Conservation (phyloP, 1,139 yeast genomes). For the Geotrichum candidum region DNA sequence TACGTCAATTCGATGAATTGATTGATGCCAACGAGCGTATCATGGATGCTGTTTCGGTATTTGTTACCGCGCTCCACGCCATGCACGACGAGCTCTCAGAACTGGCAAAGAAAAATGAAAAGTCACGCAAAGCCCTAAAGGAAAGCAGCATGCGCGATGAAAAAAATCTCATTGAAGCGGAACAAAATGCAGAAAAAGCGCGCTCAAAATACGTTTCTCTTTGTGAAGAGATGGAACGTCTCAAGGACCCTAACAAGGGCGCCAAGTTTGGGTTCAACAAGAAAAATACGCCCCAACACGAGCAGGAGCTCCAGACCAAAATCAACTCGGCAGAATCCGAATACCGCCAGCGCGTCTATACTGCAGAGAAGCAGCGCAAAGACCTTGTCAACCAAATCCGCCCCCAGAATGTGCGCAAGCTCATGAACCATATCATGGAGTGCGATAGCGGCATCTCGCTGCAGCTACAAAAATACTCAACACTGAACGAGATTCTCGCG, state of each 20-base stretch:
- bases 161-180: constrained; percentile 76
- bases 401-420: constrained; percentile 66
- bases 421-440: constrained; percentile 74
- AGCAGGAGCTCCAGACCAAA: constrained; percentile 77
- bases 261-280: constrained; percentile 64
- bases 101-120: constrained; percentile 59
- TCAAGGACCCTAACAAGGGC: constrained; percentile 71
- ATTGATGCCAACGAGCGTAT: constrained; percentile 73
- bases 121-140: constrained; percentile 67
- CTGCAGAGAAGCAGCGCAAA: constrained; percentile 67
- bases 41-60: constrained; percentile 67
- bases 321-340: constrained; percentile 82
- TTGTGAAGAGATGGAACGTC: constrained; percentile 80
- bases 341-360: constrained; percentile 67
- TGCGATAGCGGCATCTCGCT: constrained; percentile 84
- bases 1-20: constrained; percentile 57
- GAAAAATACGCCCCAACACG: constrained; percentile 82
- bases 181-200: constrained; percentile 80
- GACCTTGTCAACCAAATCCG: constrained; percentile 68
- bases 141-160: constrained; percentile 80
- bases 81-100: constrained; percentile 83
- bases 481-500: constrained; percentile 75
- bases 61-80: constrained; percentile 68
- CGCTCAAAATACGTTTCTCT: constrained; percentile 71
- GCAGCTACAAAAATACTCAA: constrained; percentile 82